Conservation (phyloP, 345 rosid species). For the Rhizophora mangle region DNA sequence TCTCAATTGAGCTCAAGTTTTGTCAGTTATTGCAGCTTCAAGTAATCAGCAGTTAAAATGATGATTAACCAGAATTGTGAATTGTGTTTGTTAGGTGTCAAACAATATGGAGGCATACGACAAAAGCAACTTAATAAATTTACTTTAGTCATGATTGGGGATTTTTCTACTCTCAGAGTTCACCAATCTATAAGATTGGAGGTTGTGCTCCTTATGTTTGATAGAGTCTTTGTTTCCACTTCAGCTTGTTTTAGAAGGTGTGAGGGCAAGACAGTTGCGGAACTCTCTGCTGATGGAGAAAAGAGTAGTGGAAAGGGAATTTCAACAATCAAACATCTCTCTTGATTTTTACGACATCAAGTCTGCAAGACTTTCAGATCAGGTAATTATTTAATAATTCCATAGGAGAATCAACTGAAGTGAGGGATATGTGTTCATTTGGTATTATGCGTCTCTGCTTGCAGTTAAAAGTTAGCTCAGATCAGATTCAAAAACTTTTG, state of each 20-base stretch:
- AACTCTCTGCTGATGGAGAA: conserved; percentile 62
- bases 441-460: conserved; percentile 21
- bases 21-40: too few species aligned
- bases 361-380: conserved; percentile 76
- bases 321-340: conserved; percentile 65
- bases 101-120: too few species aligned
- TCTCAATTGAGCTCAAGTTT: too few species aligned
- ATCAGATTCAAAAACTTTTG: conserved; percentile 66
- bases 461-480: conserved; percentile 70
- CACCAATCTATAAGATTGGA: too few species aligned
- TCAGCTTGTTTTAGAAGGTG: conserved; percentile 86
- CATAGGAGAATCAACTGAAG: not conserved
- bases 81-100: too few species aligned
- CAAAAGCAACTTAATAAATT: too few species aligned
- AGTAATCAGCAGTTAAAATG: too few species aligned
- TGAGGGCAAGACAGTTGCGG: conserved; percentile 66
- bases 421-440: not conserved
- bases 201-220: not conserved
- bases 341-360: conserved; percentile 62
- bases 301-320: conserved; percentile 54
- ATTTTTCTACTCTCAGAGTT: too few species aligned
- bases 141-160: too few species aligned
- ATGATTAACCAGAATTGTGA: too few species aligned
- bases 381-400: conserved; percentile 43
- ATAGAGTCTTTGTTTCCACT: conserved; percentile 24